These are phyloP conservation scores for Solanum paucissectum DNA, from an alignment of 257 asterid genomes.

Conservation along the genomic window DNA sequence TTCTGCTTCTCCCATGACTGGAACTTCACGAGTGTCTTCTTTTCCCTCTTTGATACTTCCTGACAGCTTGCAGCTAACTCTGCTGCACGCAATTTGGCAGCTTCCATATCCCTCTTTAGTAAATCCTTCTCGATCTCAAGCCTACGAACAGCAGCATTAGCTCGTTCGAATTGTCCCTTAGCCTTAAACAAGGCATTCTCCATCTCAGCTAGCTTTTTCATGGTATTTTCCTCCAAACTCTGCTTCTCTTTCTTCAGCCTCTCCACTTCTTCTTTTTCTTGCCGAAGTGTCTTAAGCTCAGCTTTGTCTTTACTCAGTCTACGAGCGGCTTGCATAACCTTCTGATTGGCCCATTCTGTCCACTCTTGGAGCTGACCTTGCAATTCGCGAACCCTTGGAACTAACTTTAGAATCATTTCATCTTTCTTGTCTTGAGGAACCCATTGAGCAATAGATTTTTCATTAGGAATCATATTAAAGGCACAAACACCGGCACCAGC, in stretches of 20 bases:
- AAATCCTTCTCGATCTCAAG: constrained; percentile 62
- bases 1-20: constrained; percentile 95
- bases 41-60: constrained; percentile 77
- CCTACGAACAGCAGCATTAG: constrained; percentile 63
- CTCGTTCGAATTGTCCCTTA: constrained; percentile 73
- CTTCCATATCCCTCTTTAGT: constrained; percentile 74
- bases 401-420: constrained; percentile 69
- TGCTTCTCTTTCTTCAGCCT: constrained; percentile 82
- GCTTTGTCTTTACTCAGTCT: constrained; percentile 81
- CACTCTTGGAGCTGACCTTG: constrained; percentile 89
- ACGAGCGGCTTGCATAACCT: constrained; percentile 94
- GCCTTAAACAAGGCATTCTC: constrained; percentile 77
- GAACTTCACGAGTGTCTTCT: constrained; percentile 47
- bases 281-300: constrained; percentile 84
- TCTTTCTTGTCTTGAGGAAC: constrained; percentile 64
- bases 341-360: constrained; percentile 99
- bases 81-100: constrained; percentile 57
- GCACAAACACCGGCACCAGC: constrained; percentile 25
- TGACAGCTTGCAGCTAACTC: constrained; percentile 69
- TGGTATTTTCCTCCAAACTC: constrained; percentile 55
- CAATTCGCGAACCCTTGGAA: constrained; percentile 57
- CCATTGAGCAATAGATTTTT: constrained; percentile 38
- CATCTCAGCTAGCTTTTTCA: constrained; percentile 82
- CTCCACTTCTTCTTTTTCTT: constrained; percentile 88
- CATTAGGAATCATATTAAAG: constrained; percentile 22